A percentile compares a stretch with the other conserved stretches of the same genome.
Conservation (phyloP, 2,329 filamentous ascomycete genomes). For the Davidsoniella eucalypti region DNA sequence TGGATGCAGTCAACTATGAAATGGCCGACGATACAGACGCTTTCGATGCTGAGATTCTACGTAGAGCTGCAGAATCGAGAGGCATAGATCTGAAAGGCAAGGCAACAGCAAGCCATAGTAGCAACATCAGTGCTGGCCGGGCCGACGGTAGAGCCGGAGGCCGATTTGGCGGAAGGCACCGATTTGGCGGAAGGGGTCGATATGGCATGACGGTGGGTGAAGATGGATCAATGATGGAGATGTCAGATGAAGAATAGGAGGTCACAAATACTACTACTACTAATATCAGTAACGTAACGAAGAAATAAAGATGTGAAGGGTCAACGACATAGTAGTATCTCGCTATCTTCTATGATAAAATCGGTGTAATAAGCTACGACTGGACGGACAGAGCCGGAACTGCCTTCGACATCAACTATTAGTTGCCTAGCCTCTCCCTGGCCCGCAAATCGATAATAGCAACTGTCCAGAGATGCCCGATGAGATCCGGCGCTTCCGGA, state of each 20-base stretch:
- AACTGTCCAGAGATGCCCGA: too few species aligned
- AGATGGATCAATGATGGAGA: constrained; percentile 36
- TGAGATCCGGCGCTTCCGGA: too few species aligned
- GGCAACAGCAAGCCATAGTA: constrained; percentile 18
- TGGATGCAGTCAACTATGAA: constrained; percentile 29
- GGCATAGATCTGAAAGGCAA: constrained; percentile 29
- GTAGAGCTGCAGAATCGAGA: constrained; percentile 13
- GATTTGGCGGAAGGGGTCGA: constrained; percentile 17
- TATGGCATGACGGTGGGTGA: constrained; percentile 19
- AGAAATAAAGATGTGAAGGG: not conserved
- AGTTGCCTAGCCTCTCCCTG: too few species aligned
- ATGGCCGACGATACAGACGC: constrained; percentile 29
- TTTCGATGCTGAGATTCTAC: constrained; percentile 37
- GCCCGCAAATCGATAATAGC: too few species aligned
- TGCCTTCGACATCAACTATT: too few species aligned
- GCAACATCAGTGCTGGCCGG: not conserved
- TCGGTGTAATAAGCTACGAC: too few species aligned
- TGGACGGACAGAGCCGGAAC: too few species aligned
- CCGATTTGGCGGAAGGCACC: constrained; percentile 21
- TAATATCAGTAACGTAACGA: not conserved
- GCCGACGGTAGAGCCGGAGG: constrained; percentile 16
- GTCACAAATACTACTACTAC: not conserved
- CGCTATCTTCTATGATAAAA: too few species aligned
- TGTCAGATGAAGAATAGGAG: constrained; percentile 35
- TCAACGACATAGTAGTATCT: too few species aligned